Conservation (phyloP, 1,284 basidiomycete species). For the Boletellus deceptivus region DNA sequence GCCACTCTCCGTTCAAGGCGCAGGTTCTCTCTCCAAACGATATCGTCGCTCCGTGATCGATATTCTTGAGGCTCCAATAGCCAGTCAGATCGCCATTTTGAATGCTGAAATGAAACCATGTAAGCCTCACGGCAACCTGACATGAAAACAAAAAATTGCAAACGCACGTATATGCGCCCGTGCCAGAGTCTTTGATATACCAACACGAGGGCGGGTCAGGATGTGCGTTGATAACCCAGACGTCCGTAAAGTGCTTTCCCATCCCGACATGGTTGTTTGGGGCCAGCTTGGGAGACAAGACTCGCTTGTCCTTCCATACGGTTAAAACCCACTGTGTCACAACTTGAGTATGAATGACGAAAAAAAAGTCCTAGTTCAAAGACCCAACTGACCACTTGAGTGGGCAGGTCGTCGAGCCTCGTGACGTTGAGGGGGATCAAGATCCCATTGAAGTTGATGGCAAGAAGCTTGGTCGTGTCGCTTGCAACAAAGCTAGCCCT, state of each 20-base stretch:
- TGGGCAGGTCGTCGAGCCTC: background rate
- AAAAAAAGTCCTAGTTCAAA: background rate
- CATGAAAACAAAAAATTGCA: background rate
- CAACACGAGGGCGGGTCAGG: background rate
- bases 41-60: background rate
- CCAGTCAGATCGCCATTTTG: background rate
- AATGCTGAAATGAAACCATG: background rate
- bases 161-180: background rate
- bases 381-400: background rate
- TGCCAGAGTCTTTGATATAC: background rate
- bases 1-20: background rate
- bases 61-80: background rate
- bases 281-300: background rate
- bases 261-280: background rate
- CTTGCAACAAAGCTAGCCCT: background rate
- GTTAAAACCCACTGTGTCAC: background rate
- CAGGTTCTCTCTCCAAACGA: background rate
- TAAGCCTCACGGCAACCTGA: background rate
- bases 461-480: background rate
- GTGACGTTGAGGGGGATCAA: background rate
- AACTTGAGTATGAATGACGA: background rate
- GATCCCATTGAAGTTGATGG: background rate
- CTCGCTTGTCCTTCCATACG: background rate
- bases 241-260: background rate
- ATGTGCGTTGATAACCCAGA: background rate